Evolutionary conservation across 1,284 basidiomycete species (phyloP).

Genomic region (Mrakiaceae sp.): DNA sequence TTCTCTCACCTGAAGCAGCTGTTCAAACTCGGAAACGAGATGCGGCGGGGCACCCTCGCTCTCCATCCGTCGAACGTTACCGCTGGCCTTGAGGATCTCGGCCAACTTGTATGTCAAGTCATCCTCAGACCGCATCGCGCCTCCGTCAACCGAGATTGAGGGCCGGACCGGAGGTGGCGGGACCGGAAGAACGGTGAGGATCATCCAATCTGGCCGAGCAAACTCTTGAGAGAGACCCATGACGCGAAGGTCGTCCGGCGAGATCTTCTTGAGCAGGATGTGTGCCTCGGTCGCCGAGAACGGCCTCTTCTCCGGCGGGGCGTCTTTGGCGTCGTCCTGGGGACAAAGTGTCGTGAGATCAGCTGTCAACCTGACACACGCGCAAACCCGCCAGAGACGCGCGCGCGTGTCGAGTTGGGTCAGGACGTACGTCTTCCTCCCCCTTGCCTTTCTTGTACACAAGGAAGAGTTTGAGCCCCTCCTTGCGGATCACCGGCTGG

Average conservation of each 20-base stretch:
- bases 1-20: constrained; percentile 66
- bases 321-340: constrained; percentile 59
- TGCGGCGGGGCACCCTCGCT: constrained; percentile 95
- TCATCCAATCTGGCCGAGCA: constrained; percentile 99
- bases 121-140: constrained; percentile 91
- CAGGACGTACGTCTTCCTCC: constrained; percentile 69
- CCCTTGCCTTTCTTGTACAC: constrained; percentile 89
- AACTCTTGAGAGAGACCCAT: constrained; percentile 92
- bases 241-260: constrained; percentile 75
- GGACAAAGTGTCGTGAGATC: constrained; percentile 4
- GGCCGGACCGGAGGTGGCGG: constrained; percentile 97
- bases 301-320: constrained; percentile 81
- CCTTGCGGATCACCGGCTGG: constrained; percentile 86
- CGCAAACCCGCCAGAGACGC: not conserved
- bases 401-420: not conserved
- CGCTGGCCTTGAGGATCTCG: constrained; percentile 93
- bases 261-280: constrained; percentile 86
- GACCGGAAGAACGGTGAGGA: constrained; percentile 92
- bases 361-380: constrained; percentile 2
- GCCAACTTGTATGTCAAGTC: constrained; percentile 98
- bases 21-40: constrained; percentile 92
- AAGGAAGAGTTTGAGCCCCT: constrained; percentile 90
- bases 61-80: constrained; percentile 82
- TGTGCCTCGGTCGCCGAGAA: constrained; percentile 84
- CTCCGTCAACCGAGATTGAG: constrained; percentile 92